These are phyloP conservation scores for Albifimbria verrucaria DNA, from an alignment of 2,329 filamentous ascomycete genomes.

Conservation along the genomic window DNA sequence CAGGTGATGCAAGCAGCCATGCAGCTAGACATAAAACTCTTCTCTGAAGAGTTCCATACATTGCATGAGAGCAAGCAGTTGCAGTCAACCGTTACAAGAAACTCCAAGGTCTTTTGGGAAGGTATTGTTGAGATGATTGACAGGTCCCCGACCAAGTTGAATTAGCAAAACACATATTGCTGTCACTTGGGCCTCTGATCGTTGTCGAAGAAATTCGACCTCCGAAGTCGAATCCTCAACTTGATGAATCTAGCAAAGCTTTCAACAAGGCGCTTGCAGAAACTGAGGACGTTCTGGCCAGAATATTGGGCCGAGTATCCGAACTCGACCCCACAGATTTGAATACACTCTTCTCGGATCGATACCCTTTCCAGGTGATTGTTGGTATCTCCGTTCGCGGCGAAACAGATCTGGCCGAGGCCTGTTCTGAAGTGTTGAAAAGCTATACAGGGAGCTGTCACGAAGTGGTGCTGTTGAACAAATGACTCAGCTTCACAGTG, in stretches of 20 bases:
- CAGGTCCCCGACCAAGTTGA: slow-evolving; percentile 67
- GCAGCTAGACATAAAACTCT: slow-evolving; percentile 41
- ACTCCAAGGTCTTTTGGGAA: slow-evolving; percentile 51
- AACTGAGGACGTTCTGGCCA: slow-evolving; percentile 59
- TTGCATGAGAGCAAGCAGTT: slow-evolving; percentile 60
- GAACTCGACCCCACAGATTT: slow-evolving; percentile 72
- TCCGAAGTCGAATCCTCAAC: slow-evolving; percentile 41
- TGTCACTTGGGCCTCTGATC: slow-evolving; percentile 67
- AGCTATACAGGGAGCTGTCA: slow-evolving; percentile 67
- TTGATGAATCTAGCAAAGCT: slow-evolving; percentile 43
- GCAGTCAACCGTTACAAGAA: slow-evolving; percentile 64
- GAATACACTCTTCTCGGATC: slow-evolving; percentile 64
- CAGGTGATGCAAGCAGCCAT: slow-evolving; percentile 52
- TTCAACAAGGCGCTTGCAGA: slow-evolving; percentile 72
- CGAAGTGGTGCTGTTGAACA: slow-evolving; percentile 38
- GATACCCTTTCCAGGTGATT: slow-evolving; percentile 67
- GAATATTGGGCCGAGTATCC: slow-evolving; percentile 73
- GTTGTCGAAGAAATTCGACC: slow-evolving; percentile 71
- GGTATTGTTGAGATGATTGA: slow-evolving; percentile 68
- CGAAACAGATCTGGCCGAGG: slow-evolving; percentile 73
- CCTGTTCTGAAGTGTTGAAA: slow-evolving; percentile 79
- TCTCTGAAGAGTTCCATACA: slow-evolving; percentile 46
- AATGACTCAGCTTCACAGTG: slow-evolving; percentile 36
- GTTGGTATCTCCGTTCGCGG: slow-evolving; percentile 80
- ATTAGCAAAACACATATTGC: slow-evolving; percentile 71